phyloP scores from a whole-genome alignment of 179 eudicot genomes.

The Nepenthes alata region DNA sequence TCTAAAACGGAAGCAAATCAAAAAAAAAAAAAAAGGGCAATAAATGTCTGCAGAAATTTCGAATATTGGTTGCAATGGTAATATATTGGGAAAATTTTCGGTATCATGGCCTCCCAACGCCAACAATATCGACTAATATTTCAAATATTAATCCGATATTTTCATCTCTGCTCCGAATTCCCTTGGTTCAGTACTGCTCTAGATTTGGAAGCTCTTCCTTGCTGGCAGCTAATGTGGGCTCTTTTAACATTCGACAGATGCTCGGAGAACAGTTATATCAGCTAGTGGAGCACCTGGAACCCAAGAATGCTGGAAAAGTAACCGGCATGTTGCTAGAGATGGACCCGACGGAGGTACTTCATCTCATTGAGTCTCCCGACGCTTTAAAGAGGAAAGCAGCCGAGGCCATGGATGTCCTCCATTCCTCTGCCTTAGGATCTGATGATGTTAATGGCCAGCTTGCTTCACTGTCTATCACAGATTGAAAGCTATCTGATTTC shows the following conservation, averaged over 20 bases:
- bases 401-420: constrained; percentile 41
- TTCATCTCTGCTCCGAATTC: too few relatives aligned
- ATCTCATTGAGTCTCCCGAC: constrained; percentile 58
- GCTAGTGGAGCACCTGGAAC: constrained; percentile 40
- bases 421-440: constrained; percentile 15
- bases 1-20: too few relatives aligned
- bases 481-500: constrained; percentile 1
- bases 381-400: constrained; percentile 47
- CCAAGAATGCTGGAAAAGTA: constrained; percentile 40
- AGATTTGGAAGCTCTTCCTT: background rate
- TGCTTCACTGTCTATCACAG: constrained; percentile 13
- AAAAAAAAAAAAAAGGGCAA: too few relatives aligned
- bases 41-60: too few relatives aligned
- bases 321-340: constrained; percentile 57
- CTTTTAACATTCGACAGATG: constrained; percentile 23
- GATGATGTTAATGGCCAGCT: constrained; percentile 14
- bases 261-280: constrained; percentile 50
- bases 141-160: too few relatives aligned
- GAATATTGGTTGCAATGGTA: too few relatives aligned
- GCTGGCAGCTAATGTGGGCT: background rate
- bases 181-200: background rate
- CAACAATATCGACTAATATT: too few relatives aligned
- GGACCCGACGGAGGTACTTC: constrained; percentile 65
- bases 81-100: too few relatives aligned
- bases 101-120: too few relatives aligned